Evolutionary conservation across 441 rosid genomes (phyloP).

Genomic region (Croton setiger): DNA sequence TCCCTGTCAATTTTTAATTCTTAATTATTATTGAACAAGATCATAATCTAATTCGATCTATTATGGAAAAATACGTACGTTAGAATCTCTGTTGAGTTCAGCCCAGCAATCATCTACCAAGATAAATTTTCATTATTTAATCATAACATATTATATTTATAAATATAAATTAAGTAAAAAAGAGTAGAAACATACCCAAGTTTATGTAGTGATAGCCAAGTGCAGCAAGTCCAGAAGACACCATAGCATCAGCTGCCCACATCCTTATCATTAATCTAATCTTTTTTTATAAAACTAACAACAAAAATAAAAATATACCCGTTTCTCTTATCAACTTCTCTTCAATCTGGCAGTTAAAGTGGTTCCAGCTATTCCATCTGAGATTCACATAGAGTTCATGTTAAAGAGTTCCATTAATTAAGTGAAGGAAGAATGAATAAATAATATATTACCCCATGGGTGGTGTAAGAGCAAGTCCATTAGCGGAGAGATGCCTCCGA

Average conservation of each 20-base stretch:
- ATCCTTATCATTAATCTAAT: too few species aligned
- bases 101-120: conserved; percentile 26
- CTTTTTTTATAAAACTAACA: too few species aligned
- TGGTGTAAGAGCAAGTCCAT: conserved; percentile 40
- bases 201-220: conserved; percentile 46
- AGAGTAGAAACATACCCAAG: conserved; percentile 26
- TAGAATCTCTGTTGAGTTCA: conserved; percentile 22
- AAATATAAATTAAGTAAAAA: not conserved
- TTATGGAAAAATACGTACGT: conserved; percentile 4
- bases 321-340: conserved; percentile 49
- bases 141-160: too few species aligned
- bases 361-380: conserved; percentile 73
- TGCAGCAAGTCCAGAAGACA: conserved; percentile 46
- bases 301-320: too few species aligned
- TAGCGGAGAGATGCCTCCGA: conserved; percentile 24
- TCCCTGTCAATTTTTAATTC: conserved; percentile 30
- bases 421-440: not conserved
- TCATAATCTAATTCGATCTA: too few species aligned
- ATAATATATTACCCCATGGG: conserved; percentile 40
- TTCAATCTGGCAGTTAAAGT: conserved; percentile 40
- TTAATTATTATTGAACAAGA: too few species aligned
- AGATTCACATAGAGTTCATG: not conserved
- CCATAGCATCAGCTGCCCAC: conserved; percentile 49
- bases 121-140: too few species aligned
- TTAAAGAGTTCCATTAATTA: too few species aligned